Base-by-base conservation (phyloP, 345 rosid species). In the Eucalyptus melliodora region DNA sequence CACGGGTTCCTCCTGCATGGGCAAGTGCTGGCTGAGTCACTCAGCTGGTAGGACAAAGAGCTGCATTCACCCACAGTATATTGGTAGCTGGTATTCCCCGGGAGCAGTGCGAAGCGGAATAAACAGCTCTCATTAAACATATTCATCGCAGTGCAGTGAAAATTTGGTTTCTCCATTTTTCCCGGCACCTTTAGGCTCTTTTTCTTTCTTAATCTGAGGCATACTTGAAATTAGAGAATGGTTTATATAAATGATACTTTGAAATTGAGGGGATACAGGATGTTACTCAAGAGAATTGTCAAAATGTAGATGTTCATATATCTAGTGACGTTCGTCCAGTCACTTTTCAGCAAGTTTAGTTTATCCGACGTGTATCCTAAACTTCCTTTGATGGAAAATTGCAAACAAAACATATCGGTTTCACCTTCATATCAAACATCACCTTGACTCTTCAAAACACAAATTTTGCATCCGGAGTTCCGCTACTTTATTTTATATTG, bases 1-100 rank as follows among this genome's bases (percentile, higher is more conserved):
- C 92, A 53, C 93, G 90, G 16, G 55, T 93, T 40, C 94, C 95
- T 50, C 88, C 90, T 1, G 89, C 77, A 50, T 92, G 95, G 95
- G 92, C 88, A 2, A 82, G 40, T 26, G 47, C 12, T 45, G 21
- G 87, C 87, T 53, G 42, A 86, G 50, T 62, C 8, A 4, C 34
- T 62, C 17, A 6, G 16, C 69, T 62, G 69, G 16, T 62, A 11
- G 16, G 69, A 30, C 5, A 60, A 60, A 27, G 34, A 62, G 34
- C 69, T 27, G 69, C 34, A 62, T 27, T 62, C 31, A 27, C 69
- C 34, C 31, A 12, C 69, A 11, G 16, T 27, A 27, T 30, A 62
- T 30, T 62, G 34, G 31, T 9, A 30, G 16, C 69, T 13, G 31
- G 31, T 62, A 30, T 62, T 62, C 34, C 69, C 15, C 4, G 16